Conservation (phyloP, 2,329 filamentous ascomycete species). For the Lachnellula suecica region DNA sequence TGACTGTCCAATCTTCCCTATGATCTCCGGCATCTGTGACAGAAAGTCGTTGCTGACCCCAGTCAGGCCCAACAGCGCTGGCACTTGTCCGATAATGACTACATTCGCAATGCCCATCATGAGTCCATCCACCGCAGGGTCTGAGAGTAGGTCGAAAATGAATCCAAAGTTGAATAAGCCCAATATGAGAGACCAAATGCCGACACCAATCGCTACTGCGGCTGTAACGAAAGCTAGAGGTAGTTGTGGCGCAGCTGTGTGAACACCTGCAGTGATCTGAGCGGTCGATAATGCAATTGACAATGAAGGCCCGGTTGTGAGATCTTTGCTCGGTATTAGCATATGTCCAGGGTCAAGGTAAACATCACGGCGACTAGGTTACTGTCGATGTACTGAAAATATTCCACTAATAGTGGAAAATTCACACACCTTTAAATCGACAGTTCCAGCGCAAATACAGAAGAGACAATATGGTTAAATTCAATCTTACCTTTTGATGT, state of each 20-base stretch:
- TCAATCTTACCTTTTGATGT: conserved; percentile 55
- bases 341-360: too few species aligned
- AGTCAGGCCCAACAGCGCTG: conserved; percentile 31
- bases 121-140: conserved; percentile 63
- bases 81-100: conserved; percentile 64
- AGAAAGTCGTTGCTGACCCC: conserved; percentile 52
- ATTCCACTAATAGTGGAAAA: too few species aligned
- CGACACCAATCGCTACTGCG: conserved; percentile 63
- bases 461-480: conserved; percentile 1
- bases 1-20: conserved; percentile 56
- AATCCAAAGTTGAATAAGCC: conserved; percentile 64
- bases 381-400: too few species aligned
- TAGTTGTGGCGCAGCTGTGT: conserved; percentile 43
- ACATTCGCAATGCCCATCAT: conserved; percentile 65
- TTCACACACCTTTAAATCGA: too few species aligned
- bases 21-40: conserved; percentile 57
- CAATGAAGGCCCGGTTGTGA: conserved; percentile 54
- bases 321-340: conserved; percentile 62
- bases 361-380: too few species aligned
- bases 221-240: conserved; percentile 56
- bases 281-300: conserved; percentile 64
- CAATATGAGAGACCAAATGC: conserved; percentile 57
- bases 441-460: conserved; percentile 5
- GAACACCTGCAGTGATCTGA: conserved; percentile 54
- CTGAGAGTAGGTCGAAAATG: conserved; percentile 64